A percentile compares a stretch with the other conserved stretches of the same genome.
Evolutionary conservation across 495 filamentous ascomycete species (phyloP).

Genomic region (Entonaema liquescens): DNA sequence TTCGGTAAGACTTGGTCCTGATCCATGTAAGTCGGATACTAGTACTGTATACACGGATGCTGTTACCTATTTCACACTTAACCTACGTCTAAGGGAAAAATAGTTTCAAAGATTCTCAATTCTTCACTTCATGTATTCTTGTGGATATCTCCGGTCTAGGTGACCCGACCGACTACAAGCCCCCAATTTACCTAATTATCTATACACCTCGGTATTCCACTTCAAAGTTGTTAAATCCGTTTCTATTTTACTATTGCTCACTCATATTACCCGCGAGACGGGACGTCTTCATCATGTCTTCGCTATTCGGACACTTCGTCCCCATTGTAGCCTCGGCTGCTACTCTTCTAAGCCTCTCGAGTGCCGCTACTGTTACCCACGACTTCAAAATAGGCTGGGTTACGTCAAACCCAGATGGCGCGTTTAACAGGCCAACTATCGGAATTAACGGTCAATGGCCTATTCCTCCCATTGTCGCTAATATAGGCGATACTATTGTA

Average conservation of each 20-base stretch:
- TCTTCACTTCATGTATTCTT: slow-evolving; percentile 4
- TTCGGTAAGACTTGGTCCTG: slow-evolving; percentile 6
- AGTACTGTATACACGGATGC: not conserved
- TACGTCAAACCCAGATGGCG: slow-evolving; percentile 79
- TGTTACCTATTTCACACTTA: not conserved
- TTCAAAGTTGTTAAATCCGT: not conserved
- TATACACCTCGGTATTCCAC: slow-evolving; percentile 10
- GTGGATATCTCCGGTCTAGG: not conserved
- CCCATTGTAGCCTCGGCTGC: slow-evolving; percentile 45
- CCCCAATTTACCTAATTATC: not conserved
- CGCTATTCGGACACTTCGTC: slow-evolving; percentile 19
- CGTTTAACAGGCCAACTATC: slow-evolving; percentile 71
- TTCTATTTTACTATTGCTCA: not conserved
- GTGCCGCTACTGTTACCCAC: slow-evolving; percentile 71
- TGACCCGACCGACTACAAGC: not conserved
- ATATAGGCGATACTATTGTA: slow-evolving; percentile 74
- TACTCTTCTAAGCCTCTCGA: slow-evolving; percentile 47
- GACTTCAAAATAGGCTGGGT: slow-evolving; percentile 86
- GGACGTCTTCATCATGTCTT: slow-evolving; percentile 27
- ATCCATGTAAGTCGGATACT: slow-evolving; percentile 2
- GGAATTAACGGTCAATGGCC: slow-evolving; percentile 88
- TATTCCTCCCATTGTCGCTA: slow-evolving; percentile 71
- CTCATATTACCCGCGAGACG: slow-evolving; percentile 4
- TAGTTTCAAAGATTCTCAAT: not conserved
- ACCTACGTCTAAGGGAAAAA: not conserved